phyloP scores from a whole-genome alignment of 306 rosid species.

The Glycine tomentella region DNA sequence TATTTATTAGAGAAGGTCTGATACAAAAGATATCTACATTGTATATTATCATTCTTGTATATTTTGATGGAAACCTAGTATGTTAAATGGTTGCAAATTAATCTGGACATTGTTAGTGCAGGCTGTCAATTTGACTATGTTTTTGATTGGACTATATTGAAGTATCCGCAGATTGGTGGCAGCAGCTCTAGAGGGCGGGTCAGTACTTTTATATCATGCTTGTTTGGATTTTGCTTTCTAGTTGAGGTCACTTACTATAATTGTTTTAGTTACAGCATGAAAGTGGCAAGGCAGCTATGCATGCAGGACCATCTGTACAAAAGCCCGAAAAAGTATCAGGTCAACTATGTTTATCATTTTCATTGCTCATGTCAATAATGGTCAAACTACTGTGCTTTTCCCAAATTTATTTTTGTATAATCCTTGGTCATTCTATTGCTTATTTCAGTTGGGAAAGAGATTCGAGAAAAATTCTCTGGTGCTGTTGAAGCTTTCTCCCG shows the following conservation, averaged over 20 bases:
- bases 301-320: slow-evolving; percentile 80
- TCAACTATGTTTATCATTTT: slow-evolving; percentile 40
- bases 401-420: slow-evolving; percentile 12
- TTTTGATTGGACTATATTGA: slow-evolving; percentile 90
- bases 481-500: slow-evolving; percentile 94
- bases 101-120: slow-evolving; percentile 54
- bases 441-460: slow-evolving; percentile 86
- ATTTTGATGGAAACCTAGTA: slow-evolving; percentile 37
- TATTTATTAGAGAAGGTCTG: slow-evolving; percentile 93
- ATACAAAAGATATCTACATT: slow-evolving; percentile 11
- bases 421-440: slow-evolving; percentile 47
- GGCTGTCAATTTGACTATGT: slow-evolving; percentile 93
- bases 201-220: slow-evolving; percentile 44
- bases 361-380: slow-evolving; percentile 15
- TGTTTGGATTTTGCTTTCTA: slow-evolving; percentile 35
- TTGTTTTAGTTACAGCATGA: slow-evolving; percentile 61
- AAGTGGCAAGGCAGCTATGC: slow-evolving; percentile 77
- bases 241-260: slow-evolving; percentile 47
- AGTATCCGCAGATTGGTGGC: slow-evolving; percentile 83
- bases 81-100: slow-evolving; percentile 26
- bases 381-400: slow-evolving; percentile 23
- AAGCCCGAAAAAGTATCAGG: slow-evolving; percentile 92
- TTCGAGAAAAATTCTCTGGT: slow-evolving; percentile 87
- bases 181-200: slow-evolving; percentile 88
- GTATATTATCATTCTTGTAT: slow-evolving; percentile 7